Percentiles rank a stretch among this genome's conserved stretches.
These are phyloP conservation scores for Rhizopogon vulgaris DNA, from an alignment of 768 basidiomycete genomes.

Conservation along the genomic window DNA sequence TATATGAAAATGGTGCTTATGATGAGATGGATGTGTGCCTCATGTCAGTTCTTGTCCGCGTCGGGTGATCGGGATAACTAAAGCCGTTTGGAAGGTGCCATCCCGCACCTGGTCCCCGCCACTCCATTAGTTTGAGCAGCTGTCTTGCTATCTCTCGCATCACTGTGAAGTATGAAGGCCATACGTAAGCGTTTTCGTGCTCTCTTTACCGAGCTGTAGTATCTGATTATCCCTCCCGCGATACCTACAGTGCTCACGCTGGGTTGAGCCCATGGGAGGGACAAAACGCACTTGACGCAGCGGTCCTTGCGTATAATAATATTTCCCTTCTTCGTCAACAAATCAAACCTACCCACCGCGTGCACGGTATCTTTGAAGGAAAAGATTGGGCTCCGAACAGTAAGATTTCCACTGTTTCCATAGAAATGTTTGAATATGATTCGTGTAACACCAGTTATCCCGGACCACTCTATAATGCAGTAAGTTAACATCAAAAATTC, in stretches of 20 bases:
- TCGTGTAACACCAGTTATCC: conserved; percentile 48
- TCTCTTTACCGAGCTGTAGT: background rate
- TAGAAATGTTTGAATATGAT: background rate
- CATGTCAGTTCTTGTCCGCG: conserved; percentile 36
- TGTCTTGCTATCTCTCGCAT: conserved; percentile 54
- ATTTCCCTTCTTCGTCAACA: conserved; percentile 80
- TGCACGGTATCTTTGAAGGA: conserved; percentile 72
- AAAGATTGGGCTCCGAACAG: conserved; percentile 66
- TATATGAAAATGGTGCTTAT: conserved; percentile 62
- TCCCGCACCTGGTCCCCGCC: conserved; percentile 63
- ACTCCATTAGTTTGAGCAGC: conserved; percentile 52
- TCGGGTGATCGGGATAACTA: background rate
- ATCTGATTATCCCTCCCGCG: background rate
- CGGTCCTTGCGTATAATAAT: conserved; percentile 69
- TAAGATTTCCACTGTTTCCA: conserved; percentile 21
- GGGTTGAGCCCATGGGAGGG: conserved; percentile 76
- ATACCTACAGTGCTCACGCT: conserved; percentile 51
- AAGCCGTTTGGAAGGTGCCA: conserved; percentile 47
- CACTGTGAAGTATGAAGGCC: conserved; percentile 57
- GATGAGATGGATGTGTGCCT: conserved; percentile 65
- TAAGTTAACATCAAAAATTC: conserved; percentile 23
- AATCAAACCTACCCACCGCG: conserved; percentile 60
- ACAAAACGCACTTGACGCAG: conserved; percentile 72
- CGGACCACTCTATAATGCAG: conserved; percentile 67
- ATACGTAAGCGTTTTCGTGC: conserved; percentile 41